phyloP scores from a whole-genome alignment of 1,139 yeast genomes.

The Yarrowia galli region DNA sequence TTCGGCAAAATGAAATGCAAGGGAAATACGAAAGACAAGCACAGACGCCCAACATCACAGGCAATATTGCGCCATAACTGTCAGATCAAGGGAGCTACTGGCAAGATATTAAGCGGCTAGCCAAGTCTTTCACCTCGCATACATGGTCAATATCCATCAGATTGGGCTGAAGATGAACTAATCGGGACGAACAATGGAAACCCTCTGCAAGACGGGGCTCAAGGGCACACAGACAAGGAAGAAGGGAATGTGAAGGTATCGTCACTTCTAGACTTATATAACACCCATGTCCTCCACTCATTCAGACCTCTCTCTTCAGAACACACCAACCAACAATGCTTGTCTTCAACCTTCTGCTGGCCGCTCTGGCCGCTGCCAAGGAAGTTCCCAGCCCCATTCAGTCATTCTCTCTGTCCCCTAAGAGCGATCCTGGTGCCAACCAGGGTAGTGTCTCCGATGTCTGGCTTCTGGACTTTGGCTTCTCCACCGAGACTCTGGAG shows the following conservation, averaged over 20 bases:
- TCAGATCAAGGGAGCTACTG: neutral
- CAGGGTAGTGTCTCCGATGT: neutral
- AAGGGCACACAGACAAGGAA: neutral
- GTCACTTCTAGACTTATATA: neutral
- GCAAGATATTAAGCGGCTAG: neutral
- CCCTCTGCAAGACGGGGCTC: neutral
- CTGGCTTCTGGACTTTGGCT: neutral
- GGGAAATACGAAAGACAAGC: neutral
- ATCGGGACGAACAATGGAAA: neutral
- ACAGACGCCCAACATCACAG: neutral
- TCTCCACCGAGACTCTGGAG: neutral
- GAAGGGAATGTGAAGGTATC: neutral
- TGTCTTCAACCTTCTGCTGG: constrained; percentile 10
- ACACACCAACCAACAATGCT: constrained; percentile 2
- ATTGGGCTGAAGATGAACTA: neutral
- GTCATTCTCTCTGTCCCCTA: constrained; percentile 8
- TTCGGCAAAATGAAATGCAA: constrained; percentile 6
- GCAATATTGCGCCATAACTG: neutral
- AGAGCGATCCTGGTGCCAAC: neutral
- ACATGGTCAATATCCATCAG: neutral
- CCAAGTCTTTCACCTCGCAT: neutral
- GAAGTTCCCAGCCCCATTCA: constrained; percentile 24
- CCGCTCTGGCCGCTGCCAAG: constrained; percentile 20
- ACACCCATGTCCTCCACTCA: neutral
- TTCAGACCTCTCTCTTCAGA: neutral